phyloP scores from a whole-genome alignment of 179 eudicot genomes.

The Spinacia oleracea region DNA sequence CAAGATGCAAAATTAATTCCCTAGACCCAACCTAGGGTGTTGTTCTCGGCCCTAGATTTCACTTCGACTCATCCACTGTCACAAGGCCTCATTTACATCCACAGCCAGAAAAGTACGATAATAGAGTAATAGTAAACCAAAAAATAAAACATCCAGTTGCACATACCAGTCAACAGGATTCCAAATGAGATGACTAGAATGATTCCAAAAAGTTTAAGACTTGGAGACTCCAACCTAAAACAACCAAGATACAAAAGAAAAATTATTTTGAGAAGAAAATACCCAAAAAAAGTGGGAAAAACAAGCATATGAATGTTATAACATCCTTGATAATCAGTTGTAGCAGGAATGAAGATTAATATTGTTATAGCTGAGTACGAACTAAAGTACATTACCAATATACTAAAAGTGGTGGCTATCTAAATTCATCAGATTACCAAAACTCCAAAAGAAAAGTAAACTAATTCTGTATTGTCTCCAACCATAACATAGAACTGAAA shows the following conservation, averaged over 20 bases:
- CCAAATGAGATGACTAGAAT: constrained; percentile 82
- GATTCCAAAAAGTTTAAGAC: constrained; percentile 82
- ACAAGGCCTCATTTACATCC: neutral
- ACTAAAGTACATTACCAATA: neutral
- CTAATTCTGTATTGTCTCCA: neutral
- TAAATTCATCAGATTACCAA: too few relatives aligned
- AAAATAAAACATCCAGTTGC: neutral
- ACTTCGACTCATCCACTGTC: neutral
- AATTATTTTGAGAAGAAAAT: neutral
- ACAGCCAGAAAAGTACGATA: neutral
- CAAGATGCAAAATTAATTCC: constrained; percentile 7
- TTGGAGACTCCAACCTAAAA: constrained; percentile 89
- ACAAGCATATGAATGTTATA: constrained; percentile 3
- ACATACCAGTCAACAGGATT: constrained; percentile 77
- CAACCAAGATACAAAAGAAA: constrained; percentile 12
- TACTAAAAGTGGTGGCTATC: neutral
- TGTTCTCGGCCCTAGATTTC: neutral
- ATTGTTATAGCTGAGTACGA: neutral
- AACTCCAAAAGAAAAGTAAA: neutral
- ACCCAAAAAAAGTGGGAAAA: neutral
- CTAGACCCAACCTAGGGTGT: constrained; percentile 6
- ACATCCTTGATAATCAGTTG: neutral
- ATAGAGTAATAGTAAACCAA: neutral
- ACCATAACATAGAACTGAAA: neutral
- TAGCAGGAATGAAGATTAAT: neutral